Evolutionary conservation across 2,329 filamentous ascomycete genomes (phyloP), one percentile per base, ranked within the genome.

Genomic region (Corniculantispora saksenae): DNA sequence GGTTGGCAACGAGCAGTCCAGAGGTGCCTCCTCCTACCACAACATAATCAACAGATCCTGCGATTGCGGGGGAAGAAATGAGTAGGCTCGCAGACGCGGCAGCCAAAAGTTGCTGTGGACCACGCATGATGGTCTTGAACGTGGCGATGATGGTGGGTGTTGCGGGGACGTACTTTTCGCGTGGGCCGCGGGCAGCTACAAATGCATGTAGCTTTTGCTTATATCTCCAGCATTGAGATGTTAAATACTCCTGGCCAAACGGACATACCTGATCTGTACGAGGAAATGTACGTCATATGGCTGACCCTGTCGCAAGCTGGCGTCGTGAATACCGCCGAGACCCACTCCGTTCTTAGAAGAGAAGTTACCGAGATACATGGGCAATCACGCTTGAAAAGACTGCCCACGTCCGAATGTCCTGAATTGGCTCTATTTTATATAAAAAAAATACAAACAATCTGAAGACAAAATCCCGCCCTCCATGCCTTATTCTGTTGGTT

Each of bases 21-120:
- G 83, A 86, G 7, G 87, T 84, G 67, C 88, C 88, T n/a, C 78
- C 84, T 4, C 88, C 88, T 35, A 89, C 82, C 38, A 90, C 80
- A 61, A 90, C 86, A 75, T 89, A 90, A 72, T 90, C 87, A 69
- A 63, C 53, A 12, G 56, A n/a, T 43, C 35, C 56, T 12, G 40
- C 56, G 56, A 35, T 27, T 4, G 56, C 40, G 7, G 10, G 25
- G 9, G 3, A 4, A 35, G 56, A 15, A 6, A 48, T 45, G n/a
- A 47, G 8, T 17, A 47, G n/a, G 40, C n/a, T 40, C 43, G 56
- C 40, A 2, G 25, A 32, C 19, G 23, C 47, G 9, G 55, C 55
- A 10, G 56, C 43, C 27, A 59, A 13, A 15, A 48, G 17, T 13
- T 43, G 40, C 17, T 35, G 54, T 19, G 12, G 54, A n/a, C 13